Conservation (phyloP, 1,284 basidiomycete species). For the Tylopilus sp. region DNA sequence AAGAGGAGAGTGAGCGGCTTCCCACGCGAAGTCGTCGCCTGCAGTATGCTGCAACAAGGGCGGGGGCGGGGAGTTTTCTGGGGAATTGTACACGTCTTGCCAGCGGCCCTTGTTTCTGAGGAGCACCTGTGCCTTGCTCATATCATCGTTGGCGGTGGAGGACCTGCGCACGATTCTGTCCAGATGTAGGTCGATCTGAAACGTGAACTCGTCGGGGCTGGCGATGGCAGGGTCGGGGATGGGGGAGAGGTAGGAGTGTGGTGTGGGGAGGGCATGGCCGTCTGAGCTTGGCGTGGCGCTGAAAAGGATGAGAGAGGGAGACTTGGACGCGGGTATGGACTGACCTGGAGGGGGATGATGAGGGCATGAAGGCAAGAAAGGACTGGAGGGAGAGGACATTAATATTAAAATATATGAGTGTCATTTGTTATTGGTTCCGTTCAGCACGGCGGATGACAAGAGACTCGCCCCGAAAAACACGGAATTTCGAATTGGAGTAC, state of each 20-base stretch:
- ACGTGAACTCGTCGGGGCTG: constrained; percentile 17
- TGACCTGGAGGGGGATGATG: constrained; percentile 26
- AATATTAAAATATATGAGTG: too few relatives aligned
- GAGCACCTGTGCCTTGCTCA: constrained; percentile 11
- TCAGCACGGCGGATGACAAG: too few relatives aligned
- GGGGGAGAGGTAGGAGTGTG: constrained; percentile 16
- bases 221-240: constrained; percentile 10
- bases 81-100: constrained; percentile 4
- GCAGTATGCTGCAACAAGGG: neutral
- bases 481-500: neutral
- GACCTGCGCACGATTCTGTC: constrained; percentile 2
- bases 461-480: too few relatives aligned
- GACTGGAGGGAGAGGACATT: neutral
- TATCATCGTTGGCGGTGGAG: constrained; percentile 10
- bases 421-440: too few relatives aligned
- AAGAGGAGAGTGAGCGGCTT: constrained; percentile 7
- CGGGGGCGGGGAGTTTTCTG: constrained; percentile 11
- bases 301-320: neutral
- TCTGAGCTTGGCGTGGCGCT: constrained; percentile 18
- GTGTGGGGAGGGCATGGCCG: constrained; percentile 12
- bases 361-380: constrained; percentile 16
- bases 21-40: constrained; percentile 14
- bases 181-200: constrained; percentile 14
- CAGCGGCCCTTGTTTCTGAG: constrained; percentile 13
- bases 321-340: neutral